Percentiles rank a stretch among this genome's conserved stretches.
Evolutionary conservation across 345 rosid genomes (phyloP).

Genomic region (Moringa oleifera): DNA sequence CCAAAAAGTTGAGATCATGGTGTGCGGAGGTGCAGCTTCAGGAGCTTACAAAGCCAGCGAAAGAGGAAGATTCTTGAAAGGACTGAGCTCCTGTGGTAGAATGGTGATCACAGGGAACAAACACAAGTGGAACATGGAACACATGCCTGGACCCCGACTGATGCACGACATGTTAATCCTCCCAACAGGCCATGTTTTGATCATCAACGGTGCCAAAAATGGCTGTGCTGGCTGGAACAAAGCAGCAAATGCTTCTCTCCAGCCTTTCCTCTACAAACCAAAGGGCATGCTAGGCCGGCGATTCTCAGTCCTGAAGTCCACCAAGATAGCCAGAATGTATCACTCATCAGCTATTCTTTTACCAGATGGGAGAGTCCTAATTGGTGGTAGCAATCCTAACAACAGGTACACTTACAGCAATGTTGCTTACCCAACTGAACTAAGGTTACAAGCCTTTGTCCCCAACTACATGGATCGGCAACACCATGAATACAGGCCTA

Average conservation of each 20-base stretch:
- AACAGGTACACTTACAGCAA: constrained; percentile 28
- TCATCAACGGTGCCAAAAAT: constrained; percentile 49
- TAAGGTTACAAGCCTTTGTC: constrained; percentile 43
- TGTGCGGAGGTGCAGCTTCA: constrained; percentile 46
- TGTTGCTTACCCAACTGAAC: constrained; percentile 42
- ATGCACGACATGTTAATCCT: constrained; percentile 51
- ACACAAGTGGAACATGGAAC: constrained; percentile 45
- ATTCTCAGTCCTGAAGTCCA: constrained; percentile 32
- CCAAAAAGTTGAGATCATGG: constrained; percentile 37
- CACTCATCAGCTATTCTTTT: constrained; percentile 50
- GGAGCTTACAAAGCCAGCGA: constrained; percentile 31
- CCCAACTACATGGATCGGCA: constrained; percentile 38
- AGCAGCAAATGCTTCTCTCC: constrained; percentile 22
- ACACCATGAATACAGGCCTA: constrained; percentile 30
- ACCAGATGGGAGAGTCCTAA: constrained; percentile 45
- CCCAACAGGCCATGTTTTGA: constrained; percentile 43
- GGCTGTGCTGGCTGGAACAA: constrained; percentile 34
- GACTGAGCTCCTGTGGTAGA: constrained; percentile 30
- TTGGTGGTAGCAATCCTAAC: constrained; percentile 58
- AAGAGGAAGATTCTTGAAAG: constrained; percentile 21
- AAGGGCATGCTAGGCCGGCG: constrained; percentile 15
- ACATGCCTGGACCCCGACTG: constrained; percentile 52
- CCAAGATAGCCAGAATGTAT: constrained; percentile 45
- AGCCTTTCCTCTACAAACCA: constrained; percentile 32
- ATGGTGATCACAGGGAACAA: constrained; percentile 30